Evolutionary conservation across 208 protist species (phyloP).

Genomic region (Leptomonas pyrrhocoris): DNA sequence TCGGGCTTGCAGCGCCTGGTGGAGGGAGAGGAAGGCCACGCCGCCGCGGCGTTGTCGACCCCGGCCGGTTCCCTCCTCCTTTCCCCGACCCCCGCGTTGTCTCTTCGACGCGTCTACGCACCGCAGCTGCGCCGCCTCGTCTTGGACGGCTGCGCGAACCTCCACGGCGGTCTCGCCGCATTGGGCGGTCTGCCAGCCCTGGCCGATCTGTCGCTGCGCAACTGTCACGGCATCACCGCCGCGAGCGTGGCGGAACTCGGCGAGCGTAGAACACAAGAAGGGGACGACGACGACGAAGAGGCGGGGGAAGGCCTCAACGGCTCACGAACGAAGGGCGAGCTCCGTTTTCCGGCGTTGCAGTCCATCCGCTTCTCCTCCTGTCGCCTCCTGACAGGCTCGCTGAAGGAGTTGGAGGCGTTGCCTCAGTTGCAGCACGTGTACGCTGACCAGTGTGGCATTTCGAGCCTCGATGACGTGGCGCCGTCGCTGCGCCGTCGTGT

Average conservation of each 20-base stretch:
- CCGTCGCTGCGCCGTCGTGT: conserved; percentile 7
- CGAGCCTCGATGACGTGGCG: conserved; percentile 2
- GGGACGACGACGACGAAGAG: no score
- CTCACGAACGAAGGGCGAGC: neutral
- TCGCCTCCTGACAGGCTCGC: conserved; percentile 8
- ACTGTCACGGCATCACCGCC: conserved; percentile 13
- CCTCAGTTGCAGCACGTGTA: conserved; percentile 13
- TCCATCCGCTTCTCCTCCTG: conserved; percentile 9
- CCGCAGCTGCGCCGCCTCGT: conserved; percentile 5
- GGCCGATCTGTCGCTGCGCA: conserved; percentile 14
- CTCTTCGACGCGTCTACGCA: neutral
- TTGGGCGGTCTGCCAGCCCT: conserved; percentile 4
- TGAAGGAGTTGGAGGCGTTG: conserved; percentile 9
- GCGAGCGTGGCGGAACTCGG: conserved; percentile 5
- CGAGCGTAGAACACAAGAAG: no score
- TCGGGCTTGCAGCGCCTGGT: neutral
- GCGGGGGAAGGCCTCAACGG: no score
- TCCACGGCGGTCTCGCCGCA: neutral
- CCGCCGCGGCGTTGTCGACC: neutral
- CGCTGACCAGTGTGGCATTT: conserved; percentile 9
- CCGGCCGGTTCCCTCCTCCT: no score
- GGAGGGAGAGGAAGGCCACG: neutral
- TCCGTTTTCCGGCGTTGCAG: conserved; percentile 11
- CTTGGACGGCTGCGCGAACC: conserved; percentile 28
- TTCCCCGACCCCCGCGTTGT: no score